These are phyloP conservation scores for Exophiala spinifera DNA, from an alignment of 2,329 filamentous ascomycete species.

Conservation along the genomic window DNA sequence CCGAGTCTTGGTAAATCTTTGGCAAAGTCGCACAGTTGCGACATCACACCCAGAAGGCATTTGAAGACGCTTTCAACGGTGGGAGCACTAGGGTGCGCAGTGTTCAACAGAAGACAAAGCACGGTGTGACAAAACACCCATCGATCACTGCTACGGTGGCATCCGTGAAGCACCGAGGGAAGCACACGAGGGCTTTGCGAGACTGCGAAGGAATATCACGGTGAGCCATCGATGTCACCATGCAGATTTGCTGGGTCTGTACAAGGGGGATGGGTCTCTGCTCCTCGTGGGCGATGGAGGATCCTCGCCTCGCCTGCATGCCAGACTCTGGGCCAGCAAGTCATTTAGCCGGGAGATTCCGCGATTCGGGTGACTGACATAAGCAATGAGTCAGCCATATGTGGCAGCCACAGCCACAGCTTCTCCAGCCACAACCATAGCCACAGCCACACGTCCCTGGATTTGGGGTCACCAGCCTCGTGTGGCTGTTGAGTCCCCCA, in stretches of 20 bases:
- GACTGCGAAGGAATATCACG: not conserved
- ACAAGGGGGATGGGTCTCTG: not conserved
- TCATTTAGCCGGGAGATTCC: not conserved
- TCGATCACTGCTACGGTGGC: not conserved
- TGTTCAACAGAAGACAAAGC: not conserved
- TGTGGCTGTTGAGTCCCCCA: not conserved
- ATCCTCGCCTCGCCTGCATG: too few relatives aligned
- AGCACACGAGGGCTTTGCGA: too few relatives aligned
- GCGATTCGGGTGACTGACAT: too few relatives aligned
- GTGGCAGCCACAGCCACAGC: not conserved
- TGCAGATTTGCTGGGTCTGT: not conserved
- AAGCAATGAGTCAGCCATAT: not conserved
- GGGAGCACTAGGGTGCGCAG: too few relatives aligned
- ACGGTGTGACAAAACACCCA: not conserved
- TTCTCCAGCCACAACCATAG: not conserved
- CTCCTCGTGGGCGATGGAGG: too few relatives aligned
- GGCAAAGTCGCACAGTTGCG: too few relatives aligned
- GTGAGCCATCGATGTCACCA: not conserved
- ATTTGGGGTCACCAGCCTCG: not conserved
- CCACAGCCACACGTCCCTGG: not conserved
- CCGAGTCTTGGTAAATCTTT: too few relatives aligned
- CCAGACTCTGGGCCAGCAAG: too few relatives aligned
- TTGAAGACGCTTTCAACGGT: too few relatives aligned
- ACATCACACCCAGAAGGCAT: too few relatives aligned
- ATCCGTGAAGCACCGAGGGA: not conserved